Evolutionary conservation across 192 early-diverging fungal genomes (phyloP).

Genomic region (Dissophora ornata): DNA sequence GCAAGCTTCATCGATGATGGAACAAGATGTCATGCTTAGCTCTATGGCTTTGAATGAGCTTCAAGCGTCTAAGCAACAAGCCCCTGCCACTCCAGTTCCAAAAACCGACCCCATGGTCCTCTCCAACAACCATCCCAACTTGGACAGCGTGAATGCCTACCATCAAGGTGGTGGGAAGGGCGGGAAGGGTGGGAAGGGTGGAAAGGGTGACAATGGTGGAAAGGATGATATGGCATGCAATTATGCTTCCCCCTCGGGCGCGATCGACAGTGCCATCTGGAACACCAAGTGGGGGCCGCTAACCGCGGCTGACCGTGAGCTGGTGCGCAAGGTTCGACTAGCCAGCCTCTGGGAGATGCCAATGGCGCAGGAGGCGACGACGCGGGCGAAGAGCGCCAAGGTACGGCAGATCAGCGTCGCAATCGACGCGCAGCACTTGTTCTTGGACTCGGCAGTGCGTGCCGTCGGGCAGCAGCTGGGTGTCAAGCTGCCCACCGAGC

Average conservation of each 20-base stretch:
- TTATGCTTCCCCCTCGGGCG: neutral
- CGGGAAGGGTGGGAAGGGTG: too few relatives aligned
- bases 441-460: constrained; percentile 15
- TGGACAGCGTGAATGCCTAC: too few relatives aligned
- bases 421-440: constrained; percentile 11
- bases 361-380: constrained; percentile 12
- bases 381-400: constrained; percentile 9
- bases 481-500: constrained; percentile 14
- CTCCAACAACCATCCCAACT: too few relatives aligned
- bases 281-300: constrained; percentile 12
- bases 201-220: too few relatives aligned
- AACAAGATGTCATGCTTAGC: too few relatives aligned
- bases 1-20: too few relatives aligned
- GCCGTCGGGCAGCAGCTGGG: constrained; percentile 9
- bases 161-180: too few relatives aligned
- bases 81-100: too few relatives aligned
- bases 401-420: constrained; percentile 15
- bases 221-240: neutral
- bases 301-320: constrained; percentile 7
- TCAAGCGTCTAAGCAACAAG: too few relatives aligned
- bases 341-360: constrained; percentile 21
- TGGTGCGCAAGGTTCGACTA: constrained; percentile 21
- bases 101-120: too few relatives aligned
- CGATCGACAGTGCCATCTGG: constrained; percentile 5
- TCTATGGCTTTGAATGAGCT: too few relatives aligned